Percentiles rank a stretch among this genome's conserved stretches.
Conservation (phyloP, 2,329 filamentous ascomycete species). For the Pezicula carpinea region DNA sequence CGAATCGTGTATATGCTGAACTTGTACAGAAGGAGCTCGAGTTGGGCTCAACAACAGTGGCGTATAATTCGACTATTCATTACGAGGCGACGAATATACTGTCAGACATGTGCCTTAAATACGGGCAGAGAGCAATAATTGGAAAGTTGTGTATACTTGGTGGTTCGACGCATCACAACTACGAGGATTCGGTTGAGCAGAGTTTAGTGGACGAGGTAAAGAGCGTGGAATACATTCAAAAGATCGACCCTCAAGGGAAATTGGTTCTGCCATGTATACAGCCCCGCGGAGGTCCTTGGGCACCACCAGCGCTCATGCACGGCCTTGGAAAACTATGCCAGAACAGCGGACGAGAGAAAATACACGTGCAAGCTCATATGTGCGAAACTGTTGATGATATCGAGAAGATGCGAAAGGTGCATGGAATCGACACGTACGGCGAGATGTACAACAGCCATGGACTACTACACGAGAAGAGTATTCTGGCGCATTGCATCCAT, state of each 20-base stretch:
- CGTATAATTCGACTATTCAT: slow-evolving; percentile 86
- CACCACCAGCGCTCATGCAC: slow-evolving; percentile 43
- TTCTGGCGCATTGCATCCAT: slow-evolving; percentile 62
- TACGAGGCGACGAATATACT: slow-evolving; percentile 81
- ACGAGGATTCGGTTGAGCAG: slow-evolving; percentile 30
- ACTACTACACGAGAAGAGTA: slow-evolving; percentile 49
- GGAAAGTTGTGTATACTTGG: slow-evolving; percentile 90
- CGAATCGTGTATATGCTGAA: slow-evolving; percentile 66
- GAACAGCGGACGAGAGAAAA: slow-evolving; percentile 33
- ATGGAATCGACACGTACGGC: slow-evolving; percentile 50
- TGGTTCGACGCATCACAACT: slow-evolving; percentile 47
- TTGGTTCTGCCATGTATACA: slow-evolving; percentile 48
- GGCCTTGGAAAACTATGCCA: slow-evolving; percentile 48
- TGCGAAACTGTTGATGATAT: slow-evolving; percentile 61
- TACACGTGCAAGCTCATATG: slow-evolving; percentile 64
- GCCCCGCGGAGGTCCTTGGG: slow-evolving; percentile 11
- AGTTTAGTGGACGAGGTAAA: slow-evolving; percentile 45
- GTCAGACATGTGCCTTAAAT: slow-evolving; percentile 69
- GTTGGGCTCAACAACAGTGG: slow-evolving; percentile 83
- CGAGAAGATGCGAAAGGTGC: slow-evolving; percentile 46
- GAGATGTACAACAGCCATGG: slow-evolving; percentile 54
- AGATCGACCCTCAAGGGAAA: slow-evolving; percentile 38
- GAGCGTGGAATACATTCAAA: slow-evolving; percentile 42
- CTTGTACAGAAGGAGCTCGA: slow-evolving; percentile 74
- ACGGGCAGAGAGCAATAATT: slow-evolving; percentile 82